Conservation (phyloP, 2,329 filamentous ascomycete species). For the Arachnomyces sp. region DNA sequence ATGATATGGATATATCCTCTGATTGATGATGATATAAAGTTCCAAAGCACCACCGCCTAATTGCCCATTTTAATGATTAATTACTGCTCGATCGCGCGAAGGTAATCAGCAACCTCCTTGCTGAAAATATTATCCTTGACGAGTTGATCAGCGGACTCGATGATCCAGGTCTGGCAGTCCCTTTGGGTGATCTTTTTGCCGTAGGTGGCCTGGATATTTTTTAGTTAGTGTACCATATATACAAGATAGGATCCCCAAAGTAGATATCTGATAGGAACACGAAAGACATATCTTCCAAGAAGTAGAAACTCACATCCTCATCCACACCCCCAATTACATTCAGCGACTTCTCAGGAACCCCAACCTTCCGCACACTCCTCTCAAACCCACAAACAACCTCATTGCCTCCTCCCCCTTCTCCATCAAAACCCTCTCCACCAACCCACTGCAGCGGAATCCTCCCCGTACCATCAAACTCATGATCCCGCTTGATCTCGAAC, state of each 20-base stretch:
- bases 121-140: conserved; percentile 21
- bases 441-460: conserved; percentile 27
- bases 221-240: conserved; percentile 3
- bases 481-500: conserved; percentile 23
- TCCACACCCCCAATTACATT: conserved; percentile 10
- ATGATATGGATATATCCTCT: too few relatives aligned
- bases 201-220: conserved; percentile 1
- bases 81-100: conserved; percentile 20
- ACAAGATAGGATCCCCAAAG: too few relatives aligned
- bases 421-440: conserved; percentile 15
- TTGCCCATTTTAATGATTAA: too few relatives aligned
- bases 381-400: conserved; percentile 24
- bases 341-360: conserved; percentile 3
- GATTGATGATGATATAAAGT: too few relatives aligned
- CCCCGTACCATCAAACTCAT: conserved; percentile 16
- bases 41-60: too few relatives aligned
- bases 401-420: conserved; percentile 19
- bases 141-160: conserved; percentile 26
- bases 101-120: conserved; percentile 16
- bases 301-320: neutral
- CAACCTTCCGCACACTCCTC: conserved; percentile 9
- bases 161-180: conserved; percentile 32
- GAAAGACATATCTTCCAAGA: neutral
- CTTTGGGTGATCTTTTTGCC: conserved; percentile 19
- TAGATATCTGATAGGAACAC: too few relatives aligned